phyloP scores from a whole-genome alignment of 345 rosid genomes.

The Lepidium sativum region DNA sequence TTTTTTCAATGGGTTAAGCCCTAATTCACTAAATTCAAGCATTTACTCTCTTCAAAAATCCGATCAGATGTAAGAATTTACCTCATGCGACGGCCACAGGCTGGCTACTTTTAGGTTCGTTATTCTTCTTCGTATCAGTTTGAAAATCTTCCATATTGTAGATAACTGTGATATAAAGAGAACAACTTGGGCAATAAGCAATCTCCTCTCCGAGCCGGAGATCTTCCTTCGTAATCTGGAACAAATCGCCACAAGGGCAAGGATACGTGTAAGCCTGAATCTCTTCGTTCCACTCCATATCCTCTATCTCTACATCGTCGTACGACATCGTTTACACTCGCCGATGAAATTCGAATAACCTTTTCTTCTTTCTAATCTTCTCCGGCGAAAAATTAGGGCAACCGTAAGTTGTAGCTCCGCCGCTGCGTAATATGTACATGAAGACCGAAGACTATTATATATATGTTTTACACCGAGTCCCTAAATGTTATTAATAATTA shows the following conservation, averaged over 20 bases:
- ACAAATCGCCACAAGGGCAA: conserved; percentile 90
- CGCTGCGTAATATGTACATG: background rate
- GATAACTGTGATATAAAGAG: conserved; percentile 79
- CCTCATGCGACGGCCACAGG: conserved; percentile 56
- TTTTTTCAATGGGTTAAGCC: background rate
- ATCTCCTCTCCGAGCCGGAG: conserved; percentile 78
- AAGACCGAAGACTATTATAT: background rate
- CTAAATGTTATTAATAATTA: background rate
- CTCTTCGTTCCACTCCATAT: conserved; percentile 93
- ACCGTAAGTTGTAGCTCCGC: background rate
- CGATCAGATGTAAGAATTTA: background rate
- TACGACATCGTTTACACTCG: conserved; percentile 52
- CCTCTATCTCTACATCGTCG: conserved; percentile 98
- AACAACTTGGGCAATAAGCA: conserved; percentile 89
- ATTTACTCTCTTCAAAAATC: background rate
- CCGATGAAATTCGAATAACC: background rate
- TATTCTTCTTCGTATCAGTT: conserved; percentile 32
- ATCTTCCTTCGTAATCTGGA: conserved; percentile 87
- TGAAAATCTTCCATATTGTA: conserved; percentile 78
- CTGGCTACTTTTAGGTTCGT: conserved; percentile 35
- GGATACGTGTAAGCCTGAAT: conserved; percentile 73
- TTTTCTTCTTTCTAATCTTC: background rate
- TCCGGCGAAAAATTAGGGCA: conserved; percentile 20
- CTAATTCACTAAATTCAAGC: background rate
- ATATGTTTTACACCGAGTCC: background rate